Evolutionary conservation across 2,329 filamentous ascomycete genomes (phyloP).

Genomic region (Onygena corvina): DNA sequence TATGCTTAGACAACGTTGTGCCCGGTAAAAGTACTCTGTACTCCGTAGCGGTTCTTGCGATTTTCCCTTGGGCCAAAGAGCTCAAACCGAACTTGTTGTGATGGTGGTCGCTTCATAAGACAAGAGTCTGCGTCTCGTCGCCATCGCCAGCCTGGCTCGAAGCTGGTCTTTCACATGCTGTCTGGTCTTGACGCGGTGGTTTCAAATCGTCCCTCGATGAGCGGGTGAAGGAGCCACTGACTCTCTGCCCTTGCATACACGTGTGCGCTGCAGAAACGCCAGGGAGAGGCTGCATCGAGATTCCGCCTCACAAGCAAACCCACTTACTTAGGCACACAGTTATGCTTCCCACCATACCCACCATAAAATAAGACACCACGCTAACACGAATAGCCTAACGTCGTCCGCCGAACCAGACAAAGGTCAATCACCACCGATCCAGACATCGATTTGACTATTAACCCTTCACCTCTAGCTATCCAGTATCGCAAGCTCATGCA

Average conservation of each 20-base stretch:
- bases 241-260: slow-evolving; percentile 6
- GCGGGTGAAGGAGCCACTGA: not conserved
- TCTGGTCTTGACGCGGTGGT: not conserved
- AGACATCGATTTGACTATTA: too few species aligned
- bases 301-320: not conserved
- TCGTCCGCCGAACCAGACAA: too few species aligned
- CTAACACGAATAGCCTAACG: too few species aligned
- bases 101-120: too few species aligned
- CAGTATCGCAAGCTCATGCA: too few species aligned
- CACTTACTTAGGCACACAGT: not conserved
- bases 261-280: slow-evolving; percentile 2
- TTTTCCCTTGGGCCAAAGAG: too few species aligned
- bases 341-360: slow-evolving; percentile 4
- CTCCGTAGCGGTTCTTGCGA: too few species aligned
- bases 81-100: too few species aligned
- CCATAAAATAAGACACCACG: not conserved
- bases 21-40: too few species aligned
- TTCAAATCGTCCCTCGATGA: not conserved
- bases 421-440: too few species aligned
- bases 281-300: not conserved
- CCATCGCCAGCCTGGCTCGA: not conserved
- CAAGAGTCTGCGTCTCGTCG: not conserved
- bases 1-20: too few species aligned
- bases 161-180: not conserved
- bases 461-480: too few species aligned